Evolutionary conservation across 2,329 filamentous ascomycete species (phyloP).

Genomic region (Fusarium domesticum): DNA sequence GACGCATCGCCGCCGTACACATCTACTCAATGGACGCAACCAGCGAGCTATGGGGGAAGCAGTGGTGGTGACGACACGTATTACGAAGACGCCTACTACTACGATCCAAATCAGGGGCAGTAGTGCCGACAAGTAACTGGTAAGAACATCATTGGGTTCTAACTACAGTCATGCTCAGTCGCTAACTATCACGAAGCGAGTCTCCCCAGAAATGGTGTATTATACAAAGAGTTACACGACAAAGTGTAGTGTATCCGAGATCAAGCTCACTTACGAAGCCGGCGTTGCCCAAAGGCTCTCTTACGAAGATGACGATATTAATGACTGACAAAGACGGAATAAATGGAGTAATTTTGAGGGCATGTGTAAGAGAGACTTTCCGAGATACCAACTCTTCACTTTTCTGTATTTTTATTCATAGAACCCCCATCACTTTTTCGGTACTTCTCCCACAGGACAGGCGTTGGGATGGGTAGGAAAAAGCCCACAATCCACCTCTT

Average conservation of each 20-base stretch:
- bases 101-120: conserved; percentile 24
- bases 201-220: not conserved
- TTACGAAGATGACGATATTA: not conserved
- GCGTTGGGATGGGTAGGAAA: not conserved
- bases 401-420: not conserved
- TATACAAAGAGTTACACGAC: not conserved
- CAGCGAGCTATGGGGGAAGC: conserved; percentile 33
- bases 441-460: too few relatives aligned
- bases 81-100: conserved; percentile 33
- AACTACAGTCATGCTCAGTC: not conserved
- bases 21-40: conserved; percentile 25
- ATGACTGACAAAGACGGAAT: not conserved
- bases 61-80: conserved; percentile 35
- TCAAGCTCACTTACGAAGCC: not conserved
- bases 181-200: not conserved
- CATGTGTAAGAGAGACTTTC: not conserved
- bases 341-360: too few relatives aligned
- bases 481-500: not conserved
- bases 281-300: not conserved
- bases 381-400: not conserved
- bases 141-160: too few relatives aligned
- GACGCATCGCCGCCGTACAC: conserved; percentile 23
- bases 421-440: too few relatives aligned
- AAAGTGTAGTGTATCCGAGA: not conserved
- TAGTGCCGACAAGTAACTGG: conserved; percentile 9